These are phyloP conservation scores for Aphanomyces euteiches DNA, from an alignment of 352 stramenopile genomes.

Conservation along the genomic window DNA sequence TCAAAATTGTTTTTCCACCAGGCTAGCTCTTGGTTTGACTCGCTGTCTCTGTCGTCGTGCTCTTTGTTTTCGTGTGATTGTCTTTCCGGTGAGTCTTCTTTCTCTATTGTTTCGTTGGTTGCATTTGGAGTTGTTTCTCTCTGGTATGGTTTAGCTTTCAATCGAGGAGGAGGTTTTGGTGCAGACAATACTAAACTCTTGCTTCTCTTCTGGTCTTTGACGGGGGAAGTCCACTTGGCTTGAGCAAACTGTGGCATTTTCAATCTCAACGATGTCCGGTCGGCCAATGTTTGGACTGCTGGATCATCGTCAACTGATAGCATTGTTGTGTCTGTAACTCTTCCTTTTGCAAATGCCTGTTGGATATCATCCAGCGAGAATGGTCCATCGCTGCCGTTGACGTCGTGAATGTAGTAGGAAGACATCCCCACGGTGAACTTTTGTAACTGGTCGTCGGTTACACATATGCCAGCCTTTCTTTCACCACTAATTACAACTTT, in stretches of 20 bases:
- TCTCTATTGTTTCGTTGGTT: too few relatives aligned
- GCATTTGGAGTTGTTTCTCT: too few relatives aligned
- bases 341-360: neutral
- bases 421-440: neutral
- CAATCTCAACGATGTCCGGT: neutral
- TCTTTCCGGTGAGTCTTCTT: too few relatives aligned
- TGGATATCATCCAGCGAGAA: neutral
- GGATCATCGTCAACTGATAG: constrained; percentile 1
- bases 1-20: neutral
- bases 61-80: neutral
- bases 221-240: neutral
- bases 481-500: too few relatives aligned
- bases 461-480: too few relatives aligned
- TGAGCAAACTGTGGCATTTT: constrained; percentile 10
- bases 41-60: neutral
- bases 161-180: neutral
- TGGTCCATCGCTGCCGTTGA: neutral
- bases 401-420: neutral
- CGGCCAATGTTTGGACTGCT: neutral
- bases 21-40: constrained; percentile 9
- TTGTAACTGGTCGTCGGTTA: too few relatives aligned
- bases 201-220: neutral
- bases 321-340: neutral
- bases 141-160: too few relatives aligned
- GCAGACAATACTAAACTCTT: neutral